These are phyloP conservation scores for Cucurbita argyrosperma DNA, from an alignment of 306 rosid genomes.

Conservation along the genomic window DNA sequence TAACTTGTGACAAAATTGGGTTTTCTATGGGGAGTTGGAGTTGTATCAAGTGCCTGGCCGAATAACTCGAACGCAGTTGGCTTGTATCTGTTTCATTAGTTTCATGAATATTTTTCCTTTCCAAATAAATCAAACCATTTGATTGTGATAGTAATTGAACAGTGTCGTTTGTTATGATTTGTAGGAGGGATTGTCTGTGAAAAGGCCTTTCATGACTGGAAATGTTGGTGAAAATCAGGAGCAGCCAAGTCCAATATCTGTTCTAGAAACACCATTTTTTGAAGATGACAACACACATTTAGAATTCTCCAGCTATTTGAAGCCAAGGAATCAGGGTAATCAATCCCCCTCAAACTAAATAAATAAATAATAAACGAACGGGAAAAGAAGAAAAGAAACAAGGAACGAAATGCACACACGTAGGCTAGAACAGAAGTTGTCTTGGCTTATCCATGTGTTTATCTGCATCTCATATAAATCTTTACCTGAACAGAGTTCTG, in stretches of 20 bases:
- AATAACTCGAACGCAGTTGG: neutral
- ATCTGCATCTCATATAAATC: neutral
- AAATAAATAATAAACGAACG: neutral
- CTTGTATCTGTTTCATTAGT: neutral
- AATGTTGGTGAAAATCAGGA: slow-evolving; percentile 45
- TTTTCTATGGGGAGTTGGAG: neutral
- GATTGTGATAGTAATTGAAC: neutral
- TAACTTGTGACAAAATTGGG: neutral
- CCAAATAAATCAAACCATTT: neutral
- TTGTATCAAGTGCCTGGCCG: neutral
- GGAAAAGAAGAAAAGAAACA: too few species aligned
- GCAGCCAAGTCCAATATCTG: slow-evolving; percentile 90
- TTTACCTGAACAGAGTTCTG: slow-evolving; percentile 25
- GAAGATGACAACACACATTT: slow-evolving; percentile 44
- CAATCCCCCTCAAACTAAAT: neutral
- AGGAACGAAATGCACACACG: neutral
- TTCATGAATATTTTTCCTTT: neutral
- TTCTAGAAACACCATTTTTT: slow-evolving; percentile 54
- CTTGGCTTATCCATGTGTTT: neutral
- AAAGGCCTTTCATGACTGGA: slow-evolving; percentile 27
- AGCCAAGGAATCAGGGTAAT: slow-evolving; percentile 33
- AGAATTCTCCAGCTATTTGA: slow-evolving; percentile 27
- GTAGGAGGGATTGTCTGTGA: slow-evolving; percentile 44
- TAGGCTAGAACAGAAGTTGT: neutral
- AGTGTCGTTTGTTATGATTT: slow-evolving; percentile 10